A percentile compares a stretch with the other conserved stretches of the same genome.
Conservation (phyloP, 2,329 filamentous ascomycete genomes). For the Fusarium foetens region DNA sequence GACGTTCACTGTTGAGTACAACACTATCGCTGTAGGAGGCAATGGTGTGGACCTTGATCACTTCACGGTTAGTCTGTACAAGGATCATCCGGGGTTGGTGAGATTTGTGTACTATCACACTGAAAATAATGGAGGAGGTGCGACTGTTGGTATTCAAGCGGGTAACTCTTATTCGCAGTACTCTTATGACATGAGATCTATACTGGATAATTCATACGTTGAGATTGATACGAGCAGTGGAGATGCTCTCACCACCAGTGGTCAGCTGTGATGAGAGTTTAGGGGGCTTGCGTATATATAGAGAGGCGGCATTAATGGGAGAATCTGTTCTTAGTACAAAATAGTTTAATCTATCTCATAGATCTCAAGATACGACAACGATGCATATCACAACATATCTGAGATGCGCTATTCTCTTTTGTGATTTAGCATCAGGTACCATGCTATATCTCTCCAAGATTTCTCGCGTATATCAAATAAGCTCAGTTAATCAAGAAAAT, state of each 20-base stretch:
- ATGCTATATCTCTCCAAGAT: not conserved
- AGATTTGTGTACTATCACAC: not conserved
- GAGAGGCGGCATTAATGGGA: not conserved
- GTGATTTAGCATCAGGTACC: not conserved
- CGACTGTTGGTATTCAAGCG: not conserved
- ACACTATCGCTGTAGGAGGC: not conserved
- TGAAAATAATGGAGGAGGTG: too few relatives aligned
- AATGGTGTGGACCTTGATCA: not conserved
- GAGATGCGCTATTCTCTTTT: not conserved
- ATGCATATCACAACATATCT: not conserved
- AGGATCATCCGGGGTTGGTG: not conserved
- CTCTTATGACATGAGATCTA: accelerated
- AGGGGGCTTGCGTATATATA: accelerated
- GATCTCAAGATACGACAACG: too few relatives aligned
- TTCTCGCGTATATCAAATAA: not conserved
- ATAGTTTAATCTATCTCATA: too few relatives aligned
- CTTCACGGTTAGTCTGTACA: not conserved
- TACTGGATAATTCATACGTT: not conserved
- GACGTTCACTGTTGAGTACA: not conserved
- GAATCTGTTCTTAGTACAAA: too few relatives aligned
- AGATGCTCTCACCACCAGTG: accelerated
- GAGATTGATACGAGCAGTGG: not conserved
- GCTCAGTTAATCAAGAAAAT: too few relatives aligned
- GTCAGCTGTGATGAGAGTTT: not conserved
- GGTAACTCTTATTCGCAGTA: not conserved